Percentiles rank a stretch among this genome's conserved stretches.
Evolutionary conservation across 2,329 filamentous ascomycete species (phyloP).

Genomic region (Atkinsonella hypoxylon): DNA sequence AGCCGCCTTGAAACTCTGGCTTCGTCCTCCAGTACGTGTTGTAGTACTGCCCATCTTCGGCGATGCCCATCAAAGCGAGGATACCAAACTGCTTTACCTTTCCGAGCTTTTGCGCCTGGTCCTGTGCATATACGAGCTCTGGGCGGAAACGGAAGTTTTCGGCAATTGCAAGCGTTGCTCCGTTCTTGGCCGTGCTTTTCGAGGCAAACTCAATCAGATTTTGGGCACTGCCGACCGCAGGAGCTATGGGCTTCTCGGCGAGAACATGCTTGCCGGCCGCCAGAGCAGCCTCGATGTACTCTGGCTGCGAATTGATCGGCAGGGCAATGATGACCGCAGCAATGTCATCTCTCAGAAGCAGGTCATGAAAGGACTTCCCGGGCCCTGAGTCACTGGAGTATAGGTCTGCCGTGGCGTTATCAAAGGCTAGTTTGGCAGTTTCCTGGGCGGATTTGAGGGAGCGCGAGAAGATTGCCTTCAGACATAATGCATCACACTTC

Average conservation of each 20-base stretch:
- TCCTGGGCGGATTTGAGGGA: conserved; percentile 34
- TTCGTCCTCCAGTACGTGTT: conserved; percentile 52
- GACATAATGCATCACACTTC: conserved; percentile 32
- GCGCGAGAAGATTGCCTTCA: conserved; percentile 57
- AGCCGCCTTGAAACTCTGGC: conserved; percentile 63
- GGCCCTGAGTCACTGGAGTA: conserved; percentile 42
- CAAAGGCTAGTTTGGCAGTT: background rate
- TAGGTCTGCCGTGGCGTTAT: conserved; percentile 25
- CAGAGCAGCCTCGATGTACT: conserved; percentile 46
- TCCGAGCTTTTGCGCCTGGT: conserved; percentile 22
- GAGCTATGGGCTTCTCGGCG: conserved; percentile 57
- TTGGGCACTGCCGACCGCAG: conserved; percentile 36
- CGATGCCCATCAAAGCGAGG: background rate
- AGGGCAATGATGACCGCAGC: conserved; percentile 44
- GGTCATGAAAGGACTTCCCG: conserved; percentile 34
- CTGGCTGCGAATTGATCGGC: conserved; percentile 49
- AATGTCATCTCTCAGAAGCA: conserved; percentile 43
- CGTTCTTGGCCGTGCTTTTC: background rate
- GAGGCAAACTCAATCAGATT: conserved; percentile 24
- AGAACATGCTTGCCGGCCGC: conserved; percentile 57
- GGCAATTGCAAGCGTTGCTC: conserved; percentile 42
- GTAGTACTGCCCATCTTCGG: conserved; percentile 30
- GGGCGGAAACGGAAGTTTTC: conserved; percentile 62
- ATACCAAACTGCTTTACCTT: conserved; percentile 35
- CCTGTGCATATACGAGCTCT: conserved; percentile 39